Base-by-base conservation (phyloP, 2,329 filamentous ascomycete species). In the Pochonia chlamydosporia region DNA sequence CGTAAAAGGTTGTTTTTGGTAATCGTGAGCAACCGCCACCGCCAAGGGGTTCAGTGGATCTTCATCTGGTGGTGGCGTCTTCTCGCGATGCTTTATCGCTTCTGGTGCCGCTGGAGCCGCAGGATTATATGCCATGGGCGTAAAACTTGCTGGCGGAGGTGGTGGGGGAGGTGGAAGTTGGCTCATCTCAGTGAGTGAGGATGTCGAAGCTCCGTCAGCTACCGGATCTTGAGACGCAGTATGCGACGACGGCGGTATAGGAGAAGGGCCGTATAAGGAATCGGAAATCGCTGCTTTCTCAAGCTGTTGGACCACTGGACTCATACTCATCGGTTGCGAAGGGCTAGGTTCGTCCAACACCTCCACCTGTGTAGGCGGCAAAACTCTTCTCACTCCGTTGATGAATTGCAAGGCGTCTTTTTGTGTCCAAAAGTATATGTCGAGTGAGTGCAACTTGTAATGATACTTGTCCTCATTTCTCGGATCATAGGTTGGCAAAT, bases 341-440 rank as follows among this genome's bases (percentile, higher is more conserved):
- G 72, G 71, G 3, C 62, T 68, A 2, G 85, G 84, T 57, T 85
- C 84, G 57, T 86, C 81, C 33, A 76, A 67, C n/a, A 87, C 71
- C 30, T 82, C 76, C 26, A 86, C 70, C 51, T 83, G 81, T 8
- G 72, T 65, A 0, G 73, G 61, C 4, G 85, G 82, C 23, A 89
- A 64, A 4, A 89, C 77, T 46, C 81, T 75, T 43, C 83, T 73
- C 46, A 89, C 70, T 13, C 81, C 82, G 56, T 84, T 84, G 51
- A 90, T 68, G 54, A 91, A 87, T 48, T 81, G 76, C 24, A 81
- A 69, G 1, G 86, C 85, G 65, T 91, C 87, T 47, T 81, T 74
- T 50, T 81, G 79, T 0, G 82, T 88, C 85, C 85, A 90, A 59
- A 91, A 86, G 68, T 92, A 92, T 13, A 91, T 70, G 59, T 91